Evolutionary conservation across 805 yeast species (phyloP).

Genomic region (Starmerella floris): DNA sequence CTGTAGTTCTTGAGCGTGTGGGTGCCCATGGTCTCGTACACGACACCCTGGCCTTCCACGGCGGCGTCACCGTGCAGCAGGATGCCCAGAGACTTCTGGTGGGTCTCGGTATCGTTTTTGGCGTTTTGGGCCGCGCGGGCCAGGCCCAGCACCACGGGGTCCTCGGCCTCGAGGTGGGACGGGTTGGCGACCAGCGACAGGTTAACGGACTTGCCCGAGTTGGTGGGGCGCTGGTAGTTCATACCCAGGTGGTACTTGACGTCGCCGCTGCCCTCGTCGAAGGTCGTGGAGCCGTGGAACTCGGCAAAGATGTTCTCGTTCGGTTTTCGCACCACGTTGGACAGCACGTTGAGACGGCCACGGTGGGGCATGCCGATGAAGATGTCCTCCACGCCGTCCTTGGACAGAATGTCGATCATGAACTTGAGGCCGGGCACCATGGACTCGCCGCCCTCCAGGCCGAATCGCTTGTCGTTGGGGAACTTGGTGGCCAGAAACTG

Average conservation of each 20-base stretch:
- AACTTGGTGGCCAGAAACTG: slow-evolving; percentile 83
- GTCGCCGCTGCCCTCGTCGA: slow-evolving; percentile 97
- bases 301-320: slow-evolving; percentile 95
- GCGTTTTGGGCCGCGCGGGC: slow-evolving; percentile 90
- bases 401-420: slow-evolving; percentile 79
- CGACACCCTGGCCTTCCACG: slow-evolving; percentile 97
- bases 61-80: slow-evolving; percentile 99
- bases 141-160: slow-evolving; percentile 96
- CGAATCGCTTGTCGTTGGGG: slow-evolving; percentile 97
- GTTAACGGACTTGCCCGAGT: slow-evolving; percentile 92
- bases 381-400: slow-evolving; percentile 80
- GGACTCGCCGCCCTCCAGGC: slow-evolving; percentile 96
- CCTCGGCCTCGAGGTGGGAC: slow-evolving; percentile 97
- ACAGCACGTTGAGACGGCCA: slow-evolving; percentile 94
- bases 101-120: slow-evolving; percentile 65
- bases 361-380: slow-evolving; percentile 99
- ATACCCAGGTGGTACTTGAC: slow-evolving; percentile 98
- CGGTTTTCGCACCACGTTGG: slow-evolving; percentile 97
- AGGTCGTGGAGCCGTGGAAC: slow-evolving; percentile 78
- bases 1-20: slow-evolving; percentile 84
- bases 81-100: slow-evolving; percentile 78
- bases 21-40: slow-evolving; percentile 96
- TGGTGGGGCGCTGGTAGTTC: slow-evolving; percentile 98
- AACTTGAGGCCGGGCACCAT: slow-evolving; percentile 96
- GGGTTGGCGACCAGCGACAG: slow-evolving; percentile 96